Evolutionary conservation across 176 grass and related monocot genomes (phyloP), one percentile per base, ranked within the genome.

Genomic region (Hsuehochloa calcarea): DNA sequence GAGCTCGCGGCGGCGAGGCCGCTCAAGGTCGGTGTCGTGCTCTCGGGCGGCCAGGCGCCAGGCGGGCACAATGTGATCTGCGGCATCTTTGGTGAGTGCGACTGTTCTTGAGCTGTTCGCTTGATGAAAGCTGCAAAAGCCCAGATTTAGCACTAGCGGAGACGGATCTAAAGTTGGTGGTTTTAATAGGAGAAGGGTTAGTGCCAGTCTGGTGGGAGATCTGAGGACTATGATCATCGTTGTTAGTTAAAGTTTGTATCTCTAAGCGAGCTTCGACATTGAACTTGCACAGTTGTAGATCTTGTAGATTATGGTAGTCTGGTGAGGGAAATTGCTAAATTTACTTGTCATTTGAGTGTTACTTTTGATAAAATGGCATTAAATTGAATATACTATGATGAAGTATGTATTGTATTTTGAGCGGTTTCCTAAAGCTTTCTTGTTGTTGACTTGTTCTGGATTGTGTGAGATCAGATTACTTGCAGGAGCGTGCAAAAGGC

Each of bases 51-150:
- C 1, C 96, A 99, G 89, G 96, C 96, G 15, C 96, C 93, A 0
- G 93, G 96, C 19, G 96, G 96, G 0, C 96, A 99, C 86, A 99
- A 99, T 92, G 93, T 99, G n/a, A 99, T 99, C 84, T 92, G 90
- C 78, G 93, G 96, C 54, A 96, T 99, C 70, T 99, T 99, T 7
- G 96, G 96, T 98, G 46, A 85, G 88, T 27, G 8, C 65, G 4
- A 22, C 0, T 75, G 49, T 19, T 59, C 68, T 20, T 31, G n/a
- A 38, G 1, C 38, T 74, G 9, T 40, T 54, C 25, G 7, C 55
- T 51, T 60, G 8, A n/a, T 2, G 4, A 19, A 59, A 56, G 4
- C 17, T 8, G 31, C 11, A 25, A 9, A 59, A 8, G 7, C 22
- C 4, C 2, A 35, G 58, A 67, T 67, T 8, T 49, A 9, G 3